Evolutionary conservation across 2,329 filamentous ascomycete genomes (phyloP).

Genomic region (Pseudophaeomoniella oleicola): DNA sequence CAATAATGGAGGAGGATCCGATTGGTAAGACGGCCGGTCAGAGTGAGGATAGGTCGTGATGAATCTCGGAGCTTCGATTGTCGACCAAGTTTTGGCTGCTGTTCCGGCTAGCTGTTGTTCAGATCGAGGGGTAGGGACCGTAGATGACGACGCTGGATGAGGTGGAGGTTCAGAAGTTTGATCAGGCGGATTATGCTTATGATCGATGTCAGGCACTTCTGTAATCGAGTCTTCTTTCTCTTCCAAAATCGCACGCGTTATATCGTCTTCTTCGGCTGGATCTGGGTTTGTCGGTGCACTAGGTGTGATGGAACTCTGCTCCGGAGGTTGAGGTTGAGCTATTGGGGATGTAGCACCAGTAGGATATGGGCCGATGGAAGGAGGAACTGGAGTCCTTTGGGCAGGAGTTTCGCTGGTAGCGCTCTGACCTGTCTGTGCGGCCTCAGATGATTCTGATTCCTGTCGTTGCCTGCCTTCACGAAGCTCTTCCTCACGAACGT

Average conservation of each 20-base stretch:
- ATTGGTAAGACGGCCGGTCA: too few species aligned
- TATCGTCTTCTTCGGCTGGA: neutral
- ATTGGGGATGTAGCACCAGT: slow-evolving; percentile 3
- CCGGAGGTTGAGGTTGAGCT: slow-evolving; percentile 1
- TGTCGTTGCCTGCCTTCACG: slow-evolving; percentile 5
- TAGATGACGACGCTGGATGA: neutral
- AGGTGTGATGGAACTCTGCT: too few species aligned
- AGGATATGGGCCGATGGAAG: slow-evolving; percentile 5
- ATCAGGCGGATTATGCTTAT: too few species aligned
- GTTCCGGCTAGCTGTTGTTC: too few species aligned
- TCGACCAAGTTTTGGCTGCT: too few species aligned
- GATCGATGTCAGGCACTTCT: neutral
- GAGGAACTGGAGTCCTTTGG: neutral
- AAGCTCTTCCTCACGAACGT: slow-evolving; percentile 60
- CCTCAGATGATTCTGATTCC: neutral
- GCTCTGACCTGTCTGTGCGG: neutral
- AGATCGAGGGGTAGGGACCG: too few species aligned
- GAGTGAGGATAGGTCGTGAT: too few species aligned
- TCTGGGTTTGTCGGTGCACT: neutral
- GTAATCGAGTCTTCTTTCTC: neutral
- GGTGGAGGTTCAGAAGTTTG: neutral
- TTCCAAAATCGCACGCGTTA: neutral
- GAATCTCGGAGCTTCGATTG: too few species aligned
- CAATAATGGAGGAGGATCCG: too few species aligned
- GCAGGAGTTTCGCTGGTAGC: neutral